Evolutionary conservation across 306 rosid species (phyloP), one percentile per base, ranked within the genome.

Genomic region (Trifolium repens): DNA sequence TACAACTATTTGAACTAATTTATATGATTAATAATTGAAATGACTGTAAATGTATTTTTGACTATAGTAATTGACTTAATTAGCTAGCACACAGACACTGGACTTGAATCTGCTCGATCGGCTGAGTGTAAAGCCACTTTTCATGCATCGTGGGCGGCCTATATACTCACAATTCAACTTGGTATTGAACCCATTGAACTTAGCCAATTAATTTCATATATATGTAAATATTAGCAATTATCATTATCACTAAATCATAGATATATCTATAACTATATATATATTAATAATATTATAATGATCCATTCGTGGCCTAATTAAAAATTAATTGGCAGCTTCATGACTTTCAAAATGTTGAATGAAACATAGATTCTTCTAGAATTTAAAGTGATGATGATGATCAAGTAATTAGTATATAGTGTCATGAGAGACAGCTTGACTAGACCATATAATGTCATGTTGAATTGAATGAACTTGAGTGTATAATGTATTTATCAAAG

Each of bases 321-420:
- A 44, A 52, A 69, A 78, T 70, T 54, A 69, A 64, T 53, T 44
- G 83, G 83, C 68, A 66, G 46, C 71, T 80, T n/a, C 71, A 47
- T 59, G 73, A 75, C 69, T 81, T 81, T 81, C 78, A 80, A 75
- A 69, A 7, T 80, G 84, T 80, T 74, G 84, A 80, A 75, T 62
- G 0, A 26, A 57, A 47, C 61, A 49, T 30, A 43, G 66, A 74
- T 46, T 73, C 69, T 8, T 79, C 75, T 66, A n/a, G 2, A 59
- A 44, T 47, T 55, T 72, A 79, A 72, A 63, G 10, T 24, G 32
- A 50, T 9, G 40, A 46, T 12, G 17, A 64, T 8, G 22, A 46
- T 12, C 6, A 46, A 19, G 10, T 54, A 55, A 37, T 52, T 42
- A 50, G 9, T 6, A 46, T 57, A 9, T 44, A 40, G 46, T 74